phyloP scores from a whole-genome alignment of 2,329 filamentous ascomycete species.

The Samsoniella hepiali region DNA sequence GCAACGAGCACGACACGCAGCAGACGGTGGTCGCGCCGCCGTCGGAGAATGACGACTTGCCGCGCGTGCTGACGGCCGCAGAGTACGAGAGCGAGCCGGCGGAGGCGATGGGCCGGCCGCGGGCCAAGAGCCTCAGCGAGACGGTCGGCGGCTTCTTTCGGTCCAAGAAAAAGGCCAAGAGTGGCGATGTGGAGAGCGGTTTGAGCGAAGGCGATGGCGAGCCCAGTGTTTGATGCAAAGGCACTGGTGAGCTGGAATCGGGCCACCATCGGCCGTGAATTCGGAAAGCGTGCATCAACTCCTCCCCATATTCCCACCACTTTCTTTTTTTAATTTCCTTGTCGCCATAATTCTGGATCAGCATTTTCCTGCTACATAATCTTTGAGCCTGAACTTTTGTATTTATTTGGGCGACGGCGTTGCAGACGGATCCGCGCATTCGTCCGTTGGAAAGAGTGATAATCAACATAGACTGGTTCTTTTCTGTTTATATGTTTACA shows the following conservation, averaged over 20 bases:
- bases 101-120: slow-evolving; percentile 26
- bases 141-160: slow-evolving; percentile 41
- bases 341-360: neutral
- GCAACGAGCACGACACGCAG: slow-evolving; percentile 23
- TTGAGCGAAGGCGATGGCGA: neutral
- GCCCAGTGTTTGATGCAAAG: neutral
- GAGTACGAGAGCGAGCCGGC: slow-evolving; percentile 20
- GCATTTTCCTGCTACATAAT: neutral
- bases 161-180: slow-evolving; percentile 27
- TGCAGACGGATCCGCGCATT: neutral
- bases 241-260: neutral
- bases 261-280: neutral
- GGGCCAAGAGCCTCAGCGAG: slow-evolving; percentile 41
- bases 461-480: neutral
- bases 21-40: slow-evolving; percentile 23
- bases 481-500: neutral
- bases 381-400: neutral
- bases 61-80: slow-evolving; percentile 23
- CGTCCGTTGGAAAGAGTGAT: neutral
- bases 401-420: slow-evolving; percentile 7
- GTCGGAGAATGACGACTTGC: slow-evolving; percentile 29
- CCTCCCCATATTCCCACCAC: neutral
- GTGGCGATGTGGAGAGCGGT: slow-evolving; percentile 2
- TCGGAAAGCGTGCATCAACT: neutral
- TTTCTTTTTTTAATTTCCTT: neutral